Evolutionary conservation across 306 rosid genomes (phyloP).

Genomic region (Erythrophleum fordii): DNA sequence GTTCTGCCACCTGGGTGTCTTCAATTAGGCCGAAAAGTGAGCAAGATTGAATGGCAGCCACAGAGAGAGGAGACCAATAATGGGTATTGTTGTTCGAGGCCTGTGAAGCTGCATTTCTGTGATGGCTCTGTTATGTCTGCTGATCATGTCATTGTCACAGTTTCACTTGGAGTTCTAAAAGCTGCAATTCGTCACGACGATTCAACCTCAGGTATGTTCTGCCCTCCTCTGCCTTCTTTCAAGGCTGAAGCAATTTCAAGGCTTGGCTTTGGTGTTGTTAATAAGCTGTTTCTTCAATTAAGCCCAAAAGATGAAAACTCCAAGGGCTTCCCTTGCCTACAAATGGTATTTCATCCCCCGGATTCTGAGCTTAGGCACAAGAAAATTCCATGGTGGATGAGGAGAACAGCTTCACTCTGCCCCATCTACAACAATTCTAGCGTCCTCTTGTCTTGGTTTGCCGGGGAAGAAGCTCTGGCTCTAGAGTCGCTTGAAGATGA

Average conservation of each 20-base stretch:
- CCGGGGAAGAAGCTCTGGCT: constrained; percentile 83
- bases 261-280: constrained; percentile 97
- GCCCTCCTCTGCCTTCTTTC: constrained; percentile 80
- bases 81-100: constrained; percentile 41
- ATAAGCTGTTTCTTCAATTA: constrained; percentile 86
- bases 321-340: constrained; percentile 60
- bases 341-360: constrained; percentile 76
- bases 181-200: constrained; percentile 57
- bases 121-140: constrained; percentile 77
- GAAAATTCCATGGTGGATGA: constrained; percentile 94
- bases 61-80: constrained; percentile 6
- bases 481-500: constrained; percentile 78
- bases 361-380: constrained; percentile 65
- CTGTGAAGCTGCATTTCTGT: constrained; percentile 79
- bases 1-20: constrained; percentile 73
- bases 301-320: background rate
- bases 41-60: constrained; percentile 72
- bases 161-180: constrained; percentile 89
- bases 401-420: constrained; percentile 73
- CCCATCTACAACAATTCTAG: constrained; percentile 75
- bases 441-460: constrained; percentile 87
- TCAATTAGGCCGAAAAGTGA: constrained; percentile 70
- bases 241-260: constrained; percentile 85
- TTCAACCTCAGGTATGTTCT: constrained; percentile 65
- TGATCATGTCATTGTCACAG: constrained; percentile 87